Percentiles rank a stretch among this genome's conserved stretches.
Evolutionary conservation across 1,284 basidiomycete genomes (phyloP).

Genomic region (Heliocybe sulcata): DNA sequence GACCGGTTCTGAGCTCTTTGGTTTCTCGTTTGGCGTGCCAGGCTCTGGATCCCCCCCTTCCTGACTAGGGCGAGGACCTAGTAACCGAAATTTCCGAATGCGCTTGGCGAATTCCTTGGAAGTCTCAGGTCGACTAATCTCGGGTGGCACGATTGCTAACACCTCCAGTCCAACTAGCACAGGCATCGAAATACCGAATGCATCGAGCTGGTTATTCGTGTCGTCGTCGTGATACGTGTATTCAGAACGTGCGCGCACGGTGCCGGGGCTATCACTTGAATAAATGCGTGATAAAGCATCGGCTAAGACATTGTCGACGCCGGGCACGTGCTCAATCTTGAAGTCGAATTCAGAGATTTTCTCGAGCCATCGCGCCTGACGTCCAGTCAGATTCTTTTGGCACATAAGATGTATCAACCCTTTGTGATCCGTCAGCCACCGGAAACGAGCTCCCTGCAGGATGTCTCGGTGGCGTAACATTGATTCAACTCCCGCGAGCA

Average conservation of each 20-base stretch:
- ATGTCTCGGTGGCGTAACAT: constrained; percentile 15
- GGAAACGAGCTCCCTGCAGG: constrained; percentile 21
- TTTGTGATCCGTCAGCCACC: constrained; percentile 25
- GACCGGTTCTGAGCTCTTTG: constrained; percentile 3
- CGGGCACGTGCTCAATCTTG: constrained; percentile 23
- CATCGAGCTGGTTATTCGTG: no score
- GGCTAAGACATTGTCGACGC: constrained; percentile 20
- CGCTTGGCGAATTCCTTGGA: constrained; percentile 6
- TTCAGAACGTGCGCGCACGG: neutral
- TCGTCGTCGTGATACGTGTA: no score
- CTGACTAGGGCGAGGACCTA: neutral
- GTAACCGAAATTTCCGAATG: constrained; percentile 2
- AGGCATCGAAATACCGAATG: neutral
- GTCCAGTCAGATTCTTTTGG: constrained; percentile 22
- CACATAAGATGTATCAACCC: constrained; percentile 20
- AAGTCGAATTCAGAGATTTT: constrained; percentile 24
- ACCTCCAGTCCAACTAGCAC: neutral
- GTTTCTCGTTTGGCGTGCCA: no score
- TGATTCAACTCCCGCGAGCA: constrained; percentile 15
- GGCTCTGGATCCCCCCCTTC: neutral
- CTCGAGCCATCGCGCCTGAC: constrained; percentile 25
- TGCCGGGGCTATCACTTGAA: constrained; percentile 17
- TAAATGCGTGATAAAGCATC: constrained; percentile 30
- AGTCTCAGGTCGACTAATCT: constrained; percentile 5
- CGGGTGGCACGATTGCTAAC: neutral